Base-by-base conservation (phyloP, 768 basidiomycete genomes). In the Floccularia luteovirens region DNA sequence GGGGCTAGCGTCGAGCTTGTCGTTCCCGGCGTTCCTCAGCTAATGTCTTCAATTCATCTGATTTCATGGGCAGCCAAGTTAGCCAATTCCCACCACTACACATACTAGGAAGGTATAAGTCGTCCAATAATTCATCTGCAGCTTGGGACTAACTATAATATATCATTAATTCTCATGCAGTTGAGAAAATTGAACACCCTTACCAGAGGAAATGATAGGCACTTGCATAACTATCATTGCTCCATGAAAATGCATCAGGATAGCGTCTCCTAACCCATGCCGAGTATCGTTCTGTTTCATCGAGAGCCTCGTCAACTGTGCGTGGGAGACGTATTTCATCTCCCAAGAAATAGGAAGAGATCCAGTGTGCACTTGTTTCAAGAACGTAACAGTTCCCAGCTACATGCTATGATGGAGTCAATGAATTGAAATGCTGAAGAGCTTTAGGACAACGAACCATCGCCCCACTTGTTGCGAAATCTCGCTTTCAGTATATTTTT, bases 381-480 rank as follows among this genome's bases (percentile, higher is more conserved):
- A 50, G 67, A 0, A 65, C 57, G 41, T 80, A 79, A 10, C 76
- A 72, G 24, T 65, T 64, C 49, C 78, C 75, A 0, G 73, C 61
- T 0, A 74, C 67, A 46, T 78, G 72, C 81, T 82, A 43, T 8
- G n/a, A 6, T 31, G 13, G 14, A 24, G 24, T 17, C 7, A 8
- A 22, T 23, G 24, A 43, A 5, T n/a, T n/a, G 27, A 5, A 31
- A 14, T 17, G 21, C 4, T 42, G 1, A 36, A 39, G 19, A 37
- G 13, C 36, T 8, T 22, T 22, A 19, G 12, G 11, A 23, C 22
- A 4, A 55, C 70, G 27, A 57, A 81, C 81, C 17, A 74, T 49
- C 13, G 79, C 75, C 8, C 80, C 81, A 27, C 75, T 79, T 30
- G 82, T 67, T 1, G 77, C 81, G 43, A 84, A 77, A 51, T 83